Evolutionary conservation across 352 stramenopile species (phyloP).

Genomic region (Thalassiosira exigua): DNA sequence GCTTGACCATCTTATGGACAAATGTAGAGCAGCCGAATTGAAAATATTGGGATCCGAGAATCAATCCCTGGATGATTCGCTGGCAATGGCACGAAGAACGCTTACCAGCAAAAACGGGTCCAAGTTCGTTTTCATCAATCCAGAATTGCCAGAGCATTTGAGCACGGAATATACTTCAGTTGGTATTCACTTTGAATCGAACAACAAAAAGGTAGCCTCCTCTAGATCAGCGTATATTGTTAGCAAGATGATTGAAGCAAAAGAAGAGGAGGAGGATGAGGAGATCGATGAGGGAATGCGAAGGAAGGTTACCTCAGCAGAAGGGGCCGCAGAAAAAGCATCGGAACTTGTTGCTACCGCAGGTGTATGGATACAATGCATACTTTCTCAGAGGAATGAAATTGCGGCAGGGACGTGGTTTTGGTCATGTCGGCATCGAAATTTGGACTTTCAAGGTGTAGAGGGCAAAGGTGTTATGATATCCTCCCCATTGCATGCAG

Average conservation of each 20-base stretch:
- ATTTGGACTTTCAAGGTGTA: slow-evolving; percentile 31
- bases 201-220: slow-evolving; percentile 12
- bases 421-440: slow-evolving; percentile 31
- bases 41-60: slow-evolving; percentile 10
- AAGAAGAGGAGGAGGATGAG: neutral
- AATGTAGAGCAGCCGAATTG: slow-evolving; percentile 10
- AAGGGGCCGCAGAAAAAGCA: neutral
- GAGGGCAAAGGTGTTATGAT: slow-evolving; percentile 36
- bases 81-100: slow-evolving; percentile 13
- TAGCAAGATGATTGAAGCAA: slow-evolving; percentile 12
- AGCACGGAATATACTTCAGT: slow-evolving; percentile 5
- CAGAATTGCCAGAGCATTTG: neutral
- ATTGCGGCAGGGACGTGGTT: slow-evolving; percentile 30
- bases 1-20: slow-evolving; percentile 24
- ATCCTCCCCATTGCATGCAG: neutral
- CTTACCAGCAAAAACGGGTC: slow-evolving; percentile 8
- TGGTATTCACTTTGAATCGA: slow-evolving; percentile 14
- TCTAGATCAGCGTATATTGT: slow-evolving; percentile 7
- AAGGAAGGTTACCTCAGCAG: slow-evolving; percentile 8
- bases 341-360: neutral
- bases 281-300: too few species aligned
- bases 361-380: slow-evolving; percentile 17
- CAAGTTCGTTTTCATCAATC: slow-evolving; percentile 9
- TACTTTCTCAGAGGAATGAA: slow-evolving; percentile 12
- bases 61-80: slow-evolving; percentile 19